Evolutionary conservation across 495 filamentous ascomycete genomes (phyloP).

Genomic region (Beverwykella pulmonaria): DNA sequence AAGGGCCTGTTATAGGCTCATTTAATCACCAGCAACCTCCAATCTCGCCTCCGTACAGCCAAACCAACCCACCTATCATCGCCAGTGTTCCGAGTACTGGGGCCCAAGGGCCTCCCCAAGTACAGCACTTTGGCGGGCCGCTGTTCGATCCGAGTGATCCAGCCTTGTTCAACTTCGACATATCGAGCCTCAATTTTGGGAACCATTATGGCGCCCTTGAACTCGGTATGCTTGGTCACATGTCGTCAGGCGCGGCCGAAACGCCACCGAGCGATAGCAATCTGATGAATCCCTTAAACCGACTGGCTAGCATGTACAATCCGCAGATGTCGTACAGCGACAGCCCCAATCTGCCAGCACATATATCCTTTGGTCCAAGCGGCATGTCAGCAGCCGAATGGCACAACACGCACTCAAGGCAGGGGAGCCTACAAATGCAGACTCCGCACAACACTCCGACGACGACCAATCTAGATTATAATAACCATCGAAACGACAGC

Average conservation of each 20-base stretch:
- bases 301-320: slow-evolving; percentile 26
- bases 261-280: slow-evolving; percentile 68
- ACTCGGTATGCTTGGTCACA: slow-evolving; percentile 91
- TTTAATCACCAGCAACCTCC: slow-evolving; percentile 39
- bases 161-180: slow-evolving; percentile 87
- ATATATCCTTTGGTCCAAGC: slow-evolving; percentile 30
- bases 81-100: slow-evolving; percentile 48
- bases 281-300: slow-evolving; percentile 34
- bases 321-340: slow-evolving; percentile 28
- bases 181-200: slow-evolving; percentile 91
- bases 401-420: slow-evolving; percentile 36
- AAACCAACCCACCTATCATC: slow-evolving; percentile 40
- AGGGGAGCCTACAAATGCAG: slow-evolving; percentile 33
- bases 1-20: slow-evolving; percentile 25
- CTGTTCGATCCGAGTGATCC: slow-evolving; percentile 90
- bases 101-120: slow-evolving; percentile 46
- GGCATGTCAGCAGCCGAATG: slow-evolving; percentile 32
- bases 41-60: slow-evolving; percentile 41
- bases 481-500: slow-evolving; percentile 28
- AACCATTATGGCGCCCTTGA: slow-evolving; percentile 93
- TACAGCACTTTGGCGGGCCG: slow-evolving; percentile 36
- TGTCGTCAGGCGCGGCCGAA: slow-evolving; percentile 83
- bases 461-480: slow-evolving; percentile 11
- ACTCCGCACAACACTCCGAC: slow-evolving; percentile 40
- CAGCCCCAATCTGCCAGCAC: background rate